phyloP scores from a whole-genome alignment of 306 rosid genomes.

The Luffa acutangula region DNA sequence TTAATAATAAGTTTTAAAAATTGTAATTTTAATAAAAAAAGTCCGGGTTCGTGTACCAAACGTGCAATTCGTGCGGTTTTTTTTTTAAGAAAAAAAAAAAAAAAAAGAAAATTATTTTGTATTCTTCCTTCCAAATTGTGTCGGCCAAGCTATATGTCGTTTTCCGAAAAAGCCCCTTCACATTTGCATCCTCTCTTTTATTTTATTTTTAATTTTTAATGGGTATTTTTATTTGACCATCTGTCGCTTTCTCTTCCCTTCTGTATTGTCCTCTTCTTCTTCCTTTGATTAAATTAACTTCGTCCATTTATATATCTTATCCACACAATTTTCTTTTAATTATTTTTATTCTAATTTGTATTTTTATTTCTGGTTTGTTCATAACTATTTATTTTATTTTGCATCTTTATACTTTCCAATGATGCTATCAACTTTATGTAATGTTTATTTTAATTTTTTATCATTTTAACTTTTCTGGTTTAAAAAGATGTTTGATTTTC shows the following conservation, averaged over 20 bases:
- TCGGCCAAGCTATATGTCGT: neutral
- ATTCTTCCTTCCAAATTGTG: neutral
- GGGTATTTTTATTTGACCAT: conserved; percentile 2
- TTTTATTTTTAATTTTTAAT: neutral
- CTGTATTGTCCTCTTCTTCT: neutral
- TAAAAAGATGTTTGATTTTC: no score
- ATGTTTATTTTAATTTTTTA: no score
- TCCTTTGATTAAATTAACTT: neutral
- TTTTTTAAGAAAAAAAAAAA: no score
- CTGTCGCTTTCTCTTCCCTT: neutral
- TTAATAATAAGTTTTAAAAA: no score
- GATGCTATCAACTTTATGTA: no score
- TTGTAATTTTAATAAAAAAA: no score
- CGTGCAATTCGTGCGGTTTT: conserved; percentile 4
- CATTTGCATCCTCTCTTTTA: neutral
- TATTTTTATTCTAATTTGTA: neutral
- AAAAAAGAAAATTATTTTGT: neutral
- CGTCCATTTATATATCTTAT: neutral
- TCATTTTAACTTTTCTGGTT: no score
- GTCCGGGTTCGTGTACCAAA: conserved; percentile 9
- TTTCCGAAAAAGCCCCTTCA: neutral
- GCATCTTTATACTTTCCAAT: no score
- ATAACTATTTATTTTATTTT: neutral
- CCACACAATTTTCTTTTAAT: neutral
- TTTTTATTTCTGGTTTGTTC: neutral